These are phyloP conservation scores for Linnemannia hyalina DNA, from an alignment of 192 early-diverging fungal species.

Conservation along the genomic window DNA sequence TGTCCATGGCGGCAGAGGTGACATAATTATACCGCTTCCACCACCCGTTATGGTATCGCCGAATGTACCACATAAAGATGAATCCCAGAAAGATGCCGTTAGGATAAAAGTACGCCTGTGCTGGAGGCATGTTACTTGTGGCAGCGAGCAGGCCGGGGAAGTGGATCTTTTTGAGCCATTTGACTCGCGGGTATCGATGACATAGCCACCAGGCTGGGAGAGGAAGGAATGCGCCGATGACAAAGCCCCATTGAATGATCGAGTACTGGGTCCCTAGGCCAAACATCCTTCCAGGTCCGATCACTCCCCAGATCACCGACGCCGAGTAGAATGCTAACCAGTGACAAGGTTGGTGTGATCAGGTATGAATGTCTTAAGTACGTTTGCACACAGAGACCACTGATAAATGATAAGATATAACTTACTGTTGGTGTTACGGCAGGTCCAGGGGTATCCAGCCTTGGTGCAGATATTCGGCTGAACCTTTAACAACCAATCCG, in stretches of 20 bases:
- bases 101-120: conserved; percentile 54
- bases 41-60: conserved; percentile 56
- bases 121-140: conserved; percentile 54
- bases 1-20: conserved; percentile 68
- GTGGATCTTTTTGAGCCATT: conserved; percentile 58
- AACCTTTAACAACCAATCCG: conserved; percentile 30
- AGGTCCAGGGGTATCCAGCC: conserved; percentile 43
- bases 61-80: conserved; percentile 59
- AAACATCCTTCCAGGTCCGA: conserved; percentile 70
- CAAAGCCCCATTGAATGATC: conserved; percentile 61
- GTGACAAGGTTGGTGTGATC: not conserved
- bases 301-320: conserved; percentile 81
- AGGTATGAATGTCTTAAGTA: not conserved
- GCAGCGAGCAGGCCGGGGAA: conserved; percentile 62
- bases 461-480: conserved; percentile 56
- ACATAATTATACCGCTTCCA: conserved; percentile 68
- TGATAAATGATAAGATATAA: not conserved
- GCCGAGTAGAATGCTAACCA: conserved; percentile 68
- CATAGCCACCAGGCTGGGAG: conserved; percentile 66
- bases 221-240: conserved; percentile 64
- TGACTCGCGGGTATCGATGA: conserved; percentile 58
- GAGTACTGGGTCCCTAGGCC: conserved; percentile 57
- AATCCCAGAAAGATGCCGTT: conserved; percentile 62
- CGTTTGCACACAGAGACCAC: not conserved
- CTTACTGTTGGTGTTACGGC: conserved; percentile 60